Base-by-base conservation (phyloP, 2,329 filamentous ascomycete genomes). In the Camptophora hylomeconis region DNA sequence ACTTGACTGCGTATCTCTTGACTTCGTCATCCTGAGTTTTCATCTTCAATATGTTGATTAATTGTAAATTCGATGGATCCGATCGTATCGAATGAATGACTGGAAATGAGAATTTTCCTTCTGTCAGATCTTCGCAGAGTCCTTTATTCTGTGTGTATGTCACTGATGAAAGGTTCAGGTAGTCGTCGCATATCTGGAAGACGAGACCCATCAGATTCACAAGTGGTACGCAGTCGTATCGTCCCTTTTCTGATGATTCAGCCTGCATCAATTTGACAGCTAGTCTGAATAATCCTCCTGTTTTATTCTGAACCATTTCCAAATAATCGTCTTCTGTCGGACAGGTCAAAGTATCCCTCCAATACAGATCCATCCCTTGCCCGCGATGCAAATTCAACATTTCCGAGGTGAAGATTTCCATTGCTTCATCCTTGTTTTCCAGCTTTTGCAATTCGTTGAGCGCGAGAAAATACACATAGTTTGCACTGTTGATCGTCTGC, bases 81-180 rank as follows among this genome's bases (percentile, higher is more conserved):
- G 38, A 36, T 36, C 81, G 80, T 44, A 95, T 92, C 52, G 80
- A 79, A 59, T 95, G 87, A 46, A 95, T 93, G 46, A 95, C 76
- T 21, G 86, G 84, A 52, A 94, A 94, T 15, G 79, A 87, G 61
- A 94, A 94, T 65, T 95, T 95, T 39, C 87, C 87, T 60, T 95
- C 89, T 1, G 84, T 94, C 45, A 95, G 60, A 56, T 95, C 89
- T 60, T 95, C 87, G 54, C 82, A 92, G 44, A 93, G 70, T 27
- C 87, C 89, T 61, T 95, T 95, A 55, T 92, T 87, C 40, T 78
- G 65, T 20, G 75, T 75, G 62, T 94, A 94, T 47, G 75, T 66
- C n/a, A 59, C 61, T 31, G 48, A 53, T 17, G 67, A 70, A 23
- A 98, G 72, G 53, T 95, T 95, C 54, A 84, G 74, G 60, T 93